Conservation (phyloP, 2,329 filamentous ascomycete genomes). For the Alternaria triticina region DNA sequence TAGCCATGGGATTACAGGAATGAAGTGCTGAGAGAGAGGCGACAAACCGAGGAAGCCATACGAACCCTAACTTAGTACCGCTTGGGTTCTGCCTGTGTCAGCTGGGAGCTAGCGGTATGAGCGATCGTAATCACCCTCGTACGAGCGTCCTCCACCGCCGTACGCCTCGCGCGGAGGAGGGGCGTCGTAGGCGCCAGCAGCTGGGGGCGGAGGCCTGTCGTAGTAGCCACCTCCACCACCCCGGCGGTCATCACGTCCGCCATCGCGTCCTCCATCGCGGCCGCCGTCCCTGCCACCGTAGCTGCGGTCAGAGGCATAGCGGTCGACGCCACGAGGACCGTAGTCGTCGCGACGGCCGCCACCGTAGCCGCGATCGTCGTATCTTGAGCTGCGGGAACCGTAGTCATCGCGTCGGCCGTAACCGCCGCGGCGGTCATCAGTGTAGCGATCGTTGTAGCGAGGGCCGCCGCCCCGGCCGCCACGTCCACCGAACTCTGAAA, state of each 20-base stretch:
- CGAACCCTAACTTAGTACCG: constrained; percentile 43
- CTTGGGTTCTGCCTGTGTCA: constrained; percentile 47
- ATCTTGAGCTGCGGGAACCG: constrained; percentile 48
- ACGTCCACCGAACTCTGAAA: constrained; percentile 51
- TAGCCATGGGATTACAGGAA: constrained; percentile 46
- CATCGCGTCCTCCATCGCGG: constrained; percentile 56
- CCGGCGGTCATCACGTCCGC: constrained; percentile 52
- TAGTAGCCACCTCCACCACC: constrained; percentile 64
- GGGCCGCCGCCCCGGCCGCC: constrained; percentile 59
- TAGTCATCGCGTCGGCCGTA: constrained; percentile 56
- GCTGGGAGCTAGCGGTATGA: constrained; percentile 43
- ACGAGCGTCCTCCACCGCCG: constrained; percentile 46
- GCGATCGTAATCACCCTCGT: constrained; percentile 56
- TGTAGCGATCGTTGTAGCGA: constrained; percentile 56
- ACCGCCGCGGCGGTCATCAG: constrained; percentile 56
- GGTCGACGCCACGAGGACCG: constrained; percentile 50
- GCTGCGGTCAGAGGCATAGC: constrained; percentile 69
- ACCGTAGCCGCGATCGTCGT: constrained; percentile 57
- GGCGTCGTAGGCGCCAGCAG: constrained; percentile 43
- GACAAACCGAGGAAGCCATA: constrained; percentile 33
- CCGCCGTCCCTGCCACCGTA: constrained; percentile 60
- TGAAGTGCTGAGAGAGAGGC: constrained; percentile 36
- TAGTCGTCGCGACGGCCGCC: constrained; percentile 60
- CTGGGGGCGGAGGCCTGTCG: constrained; percentile 59
- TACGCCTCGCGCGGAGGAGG: constrained; percentile 48